Percentiles rank a stretch among this genome's conserved stretches.
Conservation (phyloP, 2,329 filamentous ascomycete species). For the Pseudocercospora musae region DNA sequence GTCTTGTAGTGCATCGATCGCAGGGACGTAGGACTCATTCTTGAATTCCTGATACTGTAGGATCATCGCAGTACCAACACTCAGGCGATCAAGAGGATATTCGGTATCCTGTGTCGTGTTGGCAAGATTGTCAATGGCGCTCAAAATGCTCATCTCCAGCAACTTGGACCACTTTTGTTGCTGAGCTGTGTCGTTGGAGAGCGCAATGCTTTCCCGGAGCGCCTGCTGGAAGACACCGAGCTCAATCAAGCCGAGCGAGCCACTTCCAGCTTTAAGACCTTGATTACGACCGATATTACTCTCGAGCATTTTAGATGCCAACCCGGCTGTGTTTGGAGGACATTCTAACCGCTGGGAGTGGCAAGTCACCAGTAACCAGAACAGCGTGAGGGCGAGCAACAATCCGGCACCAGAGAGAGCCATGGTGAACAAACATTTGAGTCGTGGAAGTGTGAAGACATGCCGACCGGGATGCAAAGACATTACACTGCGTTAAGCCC, state of each 20-base stretch:
- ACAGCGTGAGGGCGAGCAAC: not conserved
- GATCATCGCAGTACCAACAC: constrained; percentile 31
- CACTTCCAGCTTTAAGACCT: constrained; percentile 27
- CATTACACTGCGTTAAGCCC: not conserved
- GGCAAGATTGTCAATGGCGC: constrained; percentile 20
- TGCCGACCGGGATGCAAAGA: not conserved
- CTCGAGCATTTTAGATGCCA: constrained; percentile 29
- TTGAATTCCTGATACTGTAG: constrained; percentile 17
- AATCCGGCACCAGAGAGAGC: not conserved
- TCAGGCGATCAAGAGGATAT: constrained; percentile 34
- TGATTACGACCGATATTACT: constrained; percentile 35
- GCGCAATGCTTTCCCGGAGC: constrained; percentile 23
- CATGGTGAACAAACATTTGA: not conserved
- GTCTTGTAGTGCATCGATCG: constrained; percentile 22
- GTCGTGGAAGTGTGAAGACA: not conserved
- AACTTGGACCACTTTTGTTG: constrained; percentile 14
- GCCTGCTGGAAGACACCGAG: constrained; percentile 37
- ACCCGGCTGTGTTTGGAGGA: not conserved
- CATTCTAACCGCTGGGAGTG: constrained; percentile 9
- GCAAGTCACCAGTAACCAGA: not conserved
- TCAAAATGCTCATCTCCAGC: constrained; percentile 24
- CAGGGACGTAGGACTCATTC: constrained; percentile 15
- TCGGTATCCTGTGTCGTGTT: constrained; percentile 23
- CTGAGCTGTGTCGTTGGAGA: constrained; percentile 15
- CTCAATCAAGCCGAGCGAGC: constrained; percentile 29